These are phyloP conservation scores for Stygiomarasmius scandens DNA, from an alignment of 1,284 basidiomycete genomes.

Conservation along the genomic window DNA sequence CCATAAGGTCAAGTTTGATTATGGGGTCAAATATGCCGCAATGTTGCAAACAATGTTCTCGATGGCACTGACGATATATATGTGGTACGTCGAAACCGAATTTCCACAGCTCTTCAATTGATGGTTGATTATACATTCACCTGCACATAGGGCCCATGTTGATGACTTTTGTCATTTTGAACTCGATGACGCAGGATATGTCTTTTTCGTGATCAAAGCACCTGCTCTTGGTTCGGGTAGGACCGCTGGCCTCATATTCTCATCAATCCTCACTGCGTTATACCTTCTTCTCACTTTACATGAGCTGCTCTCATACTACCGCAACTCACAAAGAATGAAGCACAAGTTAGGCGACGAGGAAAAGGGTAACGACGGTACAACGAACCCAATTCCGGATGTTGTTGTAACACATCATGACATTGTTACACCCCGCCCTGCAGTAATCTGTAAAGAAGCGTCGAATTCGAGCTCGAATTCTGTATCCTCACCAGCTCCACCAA, in stretches of 20 bases:
- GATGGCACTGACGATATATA: conserved; percentile 38
- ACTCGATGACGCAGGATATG: conserved; percentile 31
- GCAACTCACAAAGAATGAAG: conserved; percentile 9
- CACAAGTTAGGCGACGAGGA: background rate
- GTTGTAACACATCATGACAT: background rate
- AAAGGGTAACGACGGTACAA: background rate
- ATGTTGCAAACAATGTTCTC: conserved; percentile 41
- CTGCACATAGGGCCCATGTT: background rate
- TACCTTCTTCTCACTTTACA: conserved; percentile 36
- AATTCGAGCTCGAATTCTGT: background rate
- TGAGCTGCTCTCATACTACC: conserved; percentile 31
- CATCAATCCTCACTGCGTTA: conserved; percentile 30
- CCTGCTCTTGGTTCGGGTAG: conserved; percentile 33
- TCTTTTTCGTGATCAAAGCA: conserved; percentile 35
- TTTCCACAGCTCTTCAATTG: background rate
- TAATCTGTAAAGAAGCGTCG: background rate
- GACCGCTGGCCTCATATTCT: conserved; percentile 34
- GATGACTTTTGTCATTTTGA: conserved; percentile 15
- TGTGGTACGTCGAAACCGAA: conserved; percentile 32
- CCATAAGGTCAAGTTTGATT: conserved; percentile 23
- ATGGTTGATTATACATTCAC: background rate
- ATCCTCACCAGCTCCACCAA: background rate
- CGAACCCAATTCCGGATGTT: background rate
- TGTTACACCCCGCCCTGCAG: background rate
- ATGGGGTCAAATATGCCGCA: conserved; percentile 39